These are phyloP conservation scores for Penicillium paradoxum DNA, from an alignment of 495 filamentous ascomycete species.

Conservation along the genomic window DNA sequence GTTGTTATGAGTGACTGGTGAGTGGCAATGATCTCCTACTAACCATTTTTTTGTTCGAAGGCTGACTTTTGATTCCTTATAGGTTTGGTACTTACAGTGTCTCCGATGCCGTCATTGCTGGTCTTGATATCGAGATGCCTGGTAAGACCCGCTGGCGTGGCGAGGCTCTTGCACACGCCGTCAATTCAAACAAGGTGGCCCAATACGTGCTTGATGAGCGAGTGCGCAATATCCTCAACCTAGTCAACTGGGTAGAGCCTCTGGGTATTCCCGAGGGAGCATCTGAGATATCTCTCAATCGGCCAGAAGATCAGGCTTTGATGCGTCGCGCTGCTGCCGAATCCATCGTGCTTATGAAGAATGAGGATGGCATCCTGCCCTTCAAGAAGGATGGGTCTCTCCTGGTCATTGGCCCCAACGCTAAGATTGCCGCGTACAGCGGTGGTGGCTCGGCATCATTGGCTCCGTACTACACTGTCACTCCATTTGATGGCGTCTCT, in stretches of 20 bases:
- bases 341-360: constrained; percentile 75
- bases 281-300: constrained; percentile 58
- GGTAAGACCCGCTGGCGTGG: constrained; percentile 64
- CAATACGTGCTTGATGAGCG: constrained; percentile 56
- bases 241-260: constrained; percentile 59
- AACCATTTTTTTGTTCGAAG: not conserved
- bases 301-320: constrained; percentile 60
- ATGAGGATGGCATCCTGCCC: constrained; percentile 60
- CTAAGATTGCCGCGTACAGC: constrained; percentile 68
- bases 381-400: constrained; percentile 58
- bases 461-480: constrained; percentile 72
- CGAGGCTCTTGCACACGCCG: constrained; percentile 52
- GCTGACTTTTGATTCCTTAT: not conserved
- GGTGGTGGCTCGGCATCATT: constrained; percentile 79
- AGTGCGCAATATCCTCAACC: constrained; percentile 56
- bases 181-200: constrained; percentile 54
- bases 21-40: constrained; percentile 9
- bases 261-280: constrained; percentile 57
- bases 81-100: constrained; percentile 64
- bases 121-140: constrained; percentile 73
- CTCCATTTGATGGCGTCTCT: constrained; percentile 62
- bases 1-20: constrained; percentile 70
- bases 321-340: constrained; percentile 63
- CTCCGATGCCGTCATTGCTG: constrained; percentile 61
- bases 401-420: constrained; percentile 77